Base-by-base conservation (phyloP, 345 rosid species). In the Arabis alpina region DNA sequence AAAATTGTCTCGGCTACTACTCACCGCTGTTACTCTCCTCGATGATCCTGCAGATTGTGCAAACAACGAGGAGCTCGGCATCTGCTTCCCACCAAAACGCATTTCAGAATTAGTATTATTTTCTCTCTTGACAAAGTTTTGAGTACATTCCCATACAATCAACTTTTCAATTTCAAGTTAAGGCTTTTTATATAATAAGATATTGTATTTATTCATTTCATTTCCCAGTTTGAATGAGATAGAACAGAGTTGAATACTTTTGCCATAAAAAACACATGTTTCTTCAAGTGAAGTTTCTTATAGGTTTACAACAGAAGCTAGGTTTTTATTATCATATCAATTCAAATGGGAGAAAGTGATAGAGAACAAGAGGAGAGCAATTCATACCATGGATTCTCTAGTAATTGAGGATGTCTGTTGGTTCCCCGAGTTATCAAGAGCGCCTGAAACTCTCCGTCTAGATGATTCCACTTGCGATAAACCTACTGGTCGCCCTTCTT, bases 381-480 rank as follows among this genome's bases (percentile, higher is more conserved):
- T 32, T 60, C 67, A 55, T 82, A 90, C 98, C 79, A 79, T 58
- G 45, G 68, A 10, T 2, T 71, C 66, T 60, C 61, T 71, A 23
- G 43, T 37, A 36, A 64, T 55, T 51, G 83, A 77, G 48, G 86
- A 71, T 52, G 88, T 90, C 10, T 85, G 88, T 65, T 91, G 97
- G 84, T 86, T 87, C 61, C 82, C 90, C 12, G 91, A 70, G 77
- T 76, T 79, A 24, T 80, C 58, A 30, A 85, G 69, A 44, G 85
- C 87, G 13, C 89, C 92, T 41, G 96, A 86, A 43, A 80, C 42
- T 74, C 96, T 86, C 73, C 84, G 76, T 64, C 88, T 69, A 47
- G 96, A 79, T 37, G 86, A 78, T 71, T 89, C 97, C 78, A 79
- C 76, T 13, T 79, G 79, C 19, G 86, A 68, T 56, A 82, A 78